Evolutionary conservation across 140 eudicot genomes (phyloP), one percentile per base, ranked within the genome.

Genomic region (Ambrosia hybrid): DNA sequence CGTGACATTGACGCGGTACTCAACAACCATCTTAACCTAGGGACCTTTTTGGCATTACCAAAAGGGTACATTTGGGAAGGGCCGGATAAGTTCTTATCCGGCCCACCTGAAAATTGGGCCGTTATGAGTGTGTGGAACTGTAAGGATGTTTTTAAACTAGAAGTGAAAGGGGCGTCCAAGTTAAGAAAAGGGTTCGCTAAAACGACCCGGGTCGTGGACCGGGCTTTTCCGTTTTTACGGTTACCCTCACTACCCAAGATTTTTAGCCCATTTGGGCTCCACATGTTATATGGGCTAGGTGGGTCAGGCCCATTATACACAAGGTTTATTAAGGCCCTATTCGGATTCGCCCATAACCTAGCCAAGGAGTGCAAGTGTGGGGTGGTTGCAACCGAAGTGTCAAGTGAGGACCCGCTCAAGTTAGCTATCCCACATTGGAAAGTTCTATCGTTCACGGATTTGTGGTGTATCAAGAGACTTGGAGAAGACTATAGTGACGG

Each of bases 301-400:
- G 98, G 98, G 4, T 83, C 79, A 66, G 98, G 96, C 85, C 98
- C 96, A 57, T 17, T 80, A 51, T 78, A 87, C 8, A 78, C 71
- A 4, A 75, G 73, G 26, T 39, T 76, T 2, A 67, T 76, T 0
- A 82, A 73, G 75, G 91, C 86, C 26, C 57, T 92, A 9, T 92
- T 93, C 56, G 86, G 85, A 52, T 73, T 78, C 57, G 96, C 95
- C 0, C 98, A 89, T 73, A 92, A 92, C 68, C 37, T 92, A 69
- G 98, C 95, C 6, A 79, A 79, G 45, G 86, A 87, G 39, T 36
- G 58, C 8, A 91, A 91, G 26, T 92, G 96, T 56, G 87, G 93
- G 5, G 96, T 92, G 81, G 91, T 92, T 71, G 98, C 93, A 11
- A 89, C 98, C 9, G 98, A 92, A 81, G 92, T 92, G 59, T 85